A percentile compares a stretch with the other conserved stretches of the same genome.
Conservation (phyloP, 2,329 filamentous ascomycete species). For the Aspergillus eucalypticola region DNA sequence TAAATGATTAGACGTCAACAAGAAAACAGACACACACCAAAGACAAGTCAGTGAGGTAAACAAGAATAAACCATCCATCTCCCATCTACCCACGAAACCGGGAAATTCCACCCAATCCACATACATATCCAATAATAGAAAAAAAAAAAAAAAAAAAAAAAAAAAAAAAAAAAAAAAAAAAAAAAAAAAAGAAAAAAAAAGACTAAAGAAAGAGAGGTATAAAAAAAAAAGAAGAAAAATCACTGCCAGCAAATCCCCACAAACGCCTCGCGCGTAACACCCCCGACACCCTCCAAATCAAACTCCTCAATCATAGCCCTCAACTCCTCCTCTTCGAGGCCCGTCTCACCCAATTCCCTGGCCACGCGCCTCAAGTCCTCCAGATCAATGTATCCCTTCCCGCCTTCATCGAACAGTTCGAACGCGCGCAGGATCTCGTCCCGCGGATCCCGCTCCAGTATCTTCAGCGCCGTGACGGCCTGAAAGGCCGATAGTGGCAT, state of each 20-base stretch:
- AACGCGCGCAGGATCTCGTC: constrained; percentile 93
- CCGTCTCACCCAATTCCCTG: constrained; percentile 81
- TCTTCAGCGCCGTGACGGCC: constrained; percentile 74
- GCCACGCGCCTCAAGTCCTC: constrained; percentile 86
- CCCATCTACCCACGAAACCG: too few species aligned
- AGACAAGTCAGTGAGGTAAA: too few species aligned
- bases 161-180: background rate
- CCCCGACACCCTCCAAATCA: constrained; percentile 89
- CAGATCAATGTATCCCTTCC: constrained; percentile 86
- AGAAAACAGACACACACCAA: too few species aligned
- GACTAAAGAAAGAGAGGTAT: constrained; percentile 1
- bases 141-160: background rate
- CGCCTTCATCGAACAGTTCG: constrained; percentile 86
- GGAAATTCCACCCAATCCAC: too few species aligned
- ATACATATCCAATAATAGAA: too few species aligned
- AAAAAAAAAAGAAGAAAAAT: constrained; percentile 15
- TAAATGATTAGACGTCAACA: too few species aligned
- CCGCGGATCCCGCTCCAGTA: constrained; percentile 77
- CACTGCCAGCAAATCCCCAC: constrained; percentile 64
- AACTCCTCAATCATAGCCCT: constrained; percentile 98
- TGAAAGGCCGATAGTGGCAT: constrained; percentile 74
- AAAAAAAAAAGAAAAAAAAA: background rate
- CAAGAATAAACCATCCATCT: too few species aligned
- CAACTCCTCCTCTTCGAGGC: constrained; percentile 88
- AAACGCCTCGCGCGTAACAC: constrained; percentile 65